Conservation (phyloP, 2,329 filamentous ascomycete genomes). For the Diplodia intermedia region DNA sequence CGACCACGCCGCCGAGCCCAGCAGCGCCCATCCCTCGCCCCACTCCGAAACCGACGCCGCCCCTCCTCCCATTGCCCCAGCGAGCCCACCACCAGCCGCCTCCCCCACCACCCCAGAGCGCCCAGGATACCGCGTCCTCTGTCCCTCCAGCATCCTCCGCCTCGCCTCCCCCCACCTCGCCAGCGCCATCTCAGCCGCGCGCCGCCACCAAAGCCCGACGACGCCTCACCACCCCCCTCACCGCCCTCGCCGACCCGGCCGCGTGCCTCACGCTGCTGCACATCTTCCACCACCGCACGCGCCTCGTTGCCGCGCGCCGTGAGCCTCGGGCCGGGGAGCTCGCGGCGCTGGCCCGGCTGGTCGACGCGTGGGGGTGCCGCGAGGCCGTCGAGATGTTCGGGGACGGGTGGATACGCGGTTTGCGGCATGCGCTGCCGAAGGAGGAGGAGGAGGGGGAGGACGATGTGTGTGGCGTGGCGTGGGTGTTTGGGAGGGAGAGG, state of each 20-base stretch:
- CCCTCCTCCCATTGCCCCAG: not conserved
- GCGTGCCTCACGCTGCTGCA: not conserved
- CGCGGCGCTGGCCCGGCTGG: not conserved
- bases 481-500: not conserved
- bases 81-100: not conserved
- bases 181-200: not conserved
- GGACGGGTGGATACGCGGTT: not conserved
- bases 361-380: not conserved
- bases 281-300: not conserved
- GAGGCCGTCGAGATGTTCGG: not conserved
- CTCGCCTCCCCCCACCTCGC: not conserved
- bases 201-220: not conserved
- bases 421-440: not conserved
- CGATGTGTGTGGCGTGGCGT: not conserved
- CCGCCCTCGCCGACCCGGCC: not conserved
- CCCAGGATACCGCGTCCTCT: not conserved
- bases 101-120: not conserved
- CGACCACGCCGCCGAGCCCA: not conserved
- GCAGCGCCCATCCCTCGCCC: not conserved
- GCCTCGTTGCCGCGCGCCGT: not conserved
- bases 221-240: not conserved
- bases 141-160: not conserved
- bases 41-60: not conserved
- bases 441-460: not conserved
- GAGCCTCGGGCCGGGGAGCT: too few species aligned